phyloP scores from a whole-genome alignment of 345 rosid species.

The Citrus inodora region DNA sequence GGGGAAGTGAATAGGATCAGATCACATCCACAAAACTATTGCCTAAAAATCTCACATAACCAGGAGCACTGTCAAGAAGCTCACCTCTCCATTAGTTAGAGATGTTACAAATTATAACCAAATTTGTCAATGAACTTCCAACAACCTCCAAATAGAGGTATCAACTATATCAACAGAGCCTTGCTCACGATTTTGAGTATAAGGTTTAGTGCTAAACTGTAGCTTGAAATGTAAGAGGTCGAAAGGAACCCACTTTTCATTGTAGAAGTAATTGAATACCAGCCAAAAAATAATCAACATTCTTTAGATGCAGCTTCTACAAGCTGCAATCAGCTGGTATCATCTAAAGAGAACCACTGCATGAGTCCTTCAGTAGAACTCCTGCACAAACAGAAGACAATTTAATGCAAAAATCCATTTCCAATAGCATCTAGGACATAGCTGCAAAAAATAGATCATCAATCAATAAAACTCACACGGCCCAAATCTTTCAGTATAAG shows the following conservation, averaged over 20 bases:
- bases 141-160: conserved; percentile 47
- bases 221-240: conserved; percentile 49
- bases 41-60: neutral
- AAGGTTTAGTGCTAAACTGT: conserved; percentile 57
- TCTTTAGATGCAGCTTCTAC: conserved; percentile 67
- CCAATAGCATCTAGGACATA: conserved; percentile 8
- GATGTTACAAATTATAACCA: conserved; percentile 31
- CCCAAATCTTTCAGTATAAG: neutral
- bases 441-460: conserved; percentile 25
- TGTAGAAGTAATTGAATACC: conserved; percentile 40
- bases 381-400: conserved; percentile 3
- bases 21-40: neutral
- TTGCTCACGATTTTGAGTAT: conserved; percentile 32
- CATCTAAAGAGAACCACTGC: conserved; percentile 41
- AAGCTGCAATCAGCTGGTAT: conserved; percentile 60
- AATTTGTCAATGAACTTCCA: conserved; percentile 62
- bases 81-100: conserved; percentile 72
- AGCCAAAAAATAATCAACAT: conserved; percentile 61
- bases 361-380: conserved; percentile 10
- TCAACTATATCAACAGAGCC: conserved; percentile 44
- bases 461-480: neutral
- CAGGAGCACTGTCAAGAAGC: conserved; percentile 17
- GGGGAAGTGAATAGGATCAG: neutral
- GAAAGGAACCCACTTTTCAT: conserved; percentile 51
- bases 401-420: conserved; percentile 12